Evolutionary conservation across 345 rosid genomes (phyloP).

Genomic region (Populus alba): DNA sequence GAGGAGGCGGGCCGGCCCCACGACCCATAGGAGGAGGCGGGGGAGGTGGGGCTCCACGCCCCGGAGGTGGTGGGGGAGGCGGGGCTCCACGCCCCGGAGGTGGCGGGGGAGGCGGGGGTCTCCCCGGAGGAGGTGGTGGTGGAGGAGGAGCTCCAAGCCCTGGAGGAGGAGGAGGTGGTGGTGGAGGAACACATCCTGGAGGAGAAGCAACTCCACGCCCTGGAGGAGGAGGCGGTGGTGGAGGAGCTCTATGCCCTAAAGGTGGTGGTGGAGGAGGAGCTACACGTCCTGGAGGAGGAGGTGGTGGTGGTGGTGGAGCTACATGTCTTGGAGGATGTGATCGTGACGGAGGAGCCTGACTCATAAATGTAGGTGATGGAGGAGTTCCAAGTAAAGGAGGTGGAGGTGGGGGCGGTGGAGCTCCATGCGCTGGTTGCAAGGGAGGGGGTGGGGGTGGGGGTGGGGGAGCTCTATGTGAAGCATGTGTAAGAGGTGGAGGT

Average conservation of each 20-base stretch:
- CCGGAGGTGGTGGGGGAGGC: slow-evolving; percentile 6
- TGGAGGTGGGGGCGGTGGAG: slow-evolving; percentile 23
- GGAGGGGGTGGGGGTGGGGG: slow-evolving; percentile 14
- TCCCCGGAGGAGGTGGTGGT: slow-evolving; percentile 6
- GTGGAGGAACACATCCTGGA: slow-evolving; percentile 23
- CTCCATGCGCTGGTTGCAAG: slow-evolving; percentile 21
- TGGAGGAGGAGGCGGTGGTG: slow-evolving; percentile 20
- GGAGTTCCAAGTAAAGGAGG: slow-evolving; percentile 30
- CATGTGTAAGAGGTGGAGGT: slow-evolving; percentile 5
- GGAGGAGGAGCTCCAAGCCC: slow-evolving; percentile 24
- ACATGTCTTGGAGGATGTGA: slow-evolving; percentile 25
- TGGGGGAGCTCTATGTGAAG: slow-evolving; percentile 12
- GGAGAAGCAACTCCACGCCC: slow-evolving; percentile 10
- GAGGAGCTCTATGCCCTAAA: slow-evolving; percentile 17
- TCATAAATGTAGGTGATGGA: slow-evolving; percentile 17
- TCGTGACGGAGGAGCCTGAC: slow-evolving; percentile 18
- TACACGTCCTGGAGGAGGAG: neutral
- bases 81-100: slow-evolving; percentile 17
- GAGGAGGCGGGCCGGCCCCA: slow-evolving; percentile 20
- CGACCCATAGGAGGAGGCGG: slow-evolving; percentile 15
- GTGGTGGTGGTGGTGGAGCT: slow-evolving; percentile 21
- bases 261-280: slow-evolving; percentile 23
- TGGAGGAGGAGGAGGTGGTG: slow-evolving; percentile 27
- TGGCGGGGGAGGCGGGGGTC: slow-evolving; percentile 27
- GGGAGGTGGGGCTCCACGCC: slow-evolving; percentile 26